These are phyloP conservation scores for Cyanidium caldarium DNA, from an alignment of 23 red algal genomes.

Conservation along the genomic window DNA sequence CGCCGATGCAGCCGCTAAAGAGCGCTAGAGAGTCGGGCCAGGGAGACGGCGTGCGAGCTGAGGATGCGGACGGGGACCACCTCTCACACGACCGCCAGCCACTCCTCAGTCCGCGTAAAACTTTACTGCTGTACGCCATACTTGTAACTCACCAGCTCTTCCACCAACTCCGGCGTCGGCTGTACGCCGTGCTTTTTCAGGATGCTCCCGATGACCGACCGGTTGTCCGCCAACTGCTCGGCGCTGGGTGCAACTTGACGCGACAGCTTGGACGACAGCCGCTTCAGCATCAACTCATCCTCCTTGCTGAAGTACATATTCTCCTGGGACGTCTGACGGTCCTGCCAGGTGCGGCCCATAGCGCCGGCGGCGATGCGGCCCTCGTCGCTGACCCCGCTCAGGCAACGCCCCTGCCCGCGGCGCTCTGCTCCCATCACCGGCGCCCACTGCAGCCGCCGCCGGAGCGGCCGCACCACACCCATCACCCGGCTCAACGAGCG, in stretches of 20 bases:
- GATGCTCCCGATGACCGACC: neutral
- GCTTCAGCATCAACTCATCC: neutral
- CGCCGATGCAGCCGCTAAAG: too few species aligned
- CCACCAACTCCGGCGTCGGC: neutral
- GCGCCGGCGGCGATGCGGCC: neutral
- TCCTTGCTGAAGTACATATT: slow-evolving; percentile 6
- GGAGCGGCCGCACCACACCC: too few species aligned
- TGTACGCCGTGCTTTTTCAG: neutral
- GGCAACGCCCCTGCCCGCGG: too few species aligned
- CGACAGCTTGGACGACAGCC: neutral
- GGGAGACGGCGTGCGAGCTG: too few species aligned
- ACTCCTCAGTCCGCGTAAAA: too few species aligned
- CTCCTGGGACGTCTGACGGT: slow-evolving; percentile 3
- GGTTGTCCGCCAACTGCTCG: neutral
- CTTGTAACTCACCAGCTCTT: neutral
- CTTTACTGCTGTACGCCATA: too few species aligned
- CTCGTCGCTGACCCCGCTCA: slow-evolving; percentile 3
- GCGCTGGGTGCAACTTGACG: neutral
- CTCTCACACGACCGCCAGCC: too few species aligned
- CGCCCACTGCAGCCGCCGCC: too few species aligned
- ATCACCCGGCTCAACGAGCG: too few species aligned
- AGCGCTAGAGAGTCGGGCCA: too few species aligned
- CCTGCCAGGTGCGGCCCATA: neutral
- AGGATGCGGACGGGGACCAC: too few species aligned
- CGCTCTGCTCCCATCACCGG: too few species aligned